A percentile compares a stretch with the other conserved stretches of the same genome.
Conservation (phyloP, 2,329 filamentous ascomycete genomes). For the Hymenoscyphus albidus region DNA sequence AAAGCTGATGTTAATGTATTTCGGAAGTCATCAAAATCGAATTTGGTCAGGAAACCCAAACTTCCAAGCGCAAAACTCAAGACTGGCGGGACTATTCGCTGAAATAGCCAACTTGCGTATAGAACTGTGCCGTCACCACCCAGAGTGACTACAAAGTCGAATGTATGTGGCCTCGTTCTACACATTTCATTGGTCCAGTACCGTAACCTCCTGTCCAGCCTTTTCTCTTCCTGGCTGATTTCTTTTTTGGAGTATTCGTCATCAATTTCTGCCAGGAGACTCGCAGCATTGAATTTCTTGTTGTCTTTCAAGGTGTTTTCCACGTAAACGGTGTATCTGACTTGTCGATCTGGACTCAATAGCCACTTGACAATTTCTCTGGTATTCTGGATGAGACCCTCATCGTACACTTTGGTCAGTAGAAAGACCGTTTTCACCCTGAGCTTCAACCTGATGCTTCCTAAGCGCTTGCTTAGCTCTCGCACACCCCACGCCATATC, state of each 20-base stretch:
- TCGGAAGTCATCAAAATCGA: constrained; percentile 77
- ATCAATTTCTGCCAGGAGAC: constrained; percentile 60
- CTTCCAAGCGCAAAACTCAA: constrained; percentile 89
- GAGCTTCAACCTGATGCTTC: constrained; percentile 77
- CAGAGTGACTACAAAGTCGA: constrained; percentile 90
- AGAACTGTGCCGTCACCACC: constrained; percentile 96
- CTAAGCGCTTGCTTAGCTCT: constrained; percentile 80
- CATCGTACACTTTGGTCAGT: constrained; percentile 87
- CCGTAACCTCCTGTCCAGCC: constrained; percentile 49
- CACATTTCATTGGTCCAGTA: constrained; percentile 86
- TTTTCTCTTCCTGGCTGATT: constrained; percentile 28
- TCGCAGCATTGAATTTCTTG: constrained; percentile 68
- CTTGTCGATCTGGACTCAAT: constrained; percentile 63
- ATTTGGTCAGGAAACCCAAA: constrained; percentile 92
- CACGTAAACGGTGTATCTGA: constrained; percentile 75
- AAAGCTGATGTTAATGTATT: constrained; percentile 69
- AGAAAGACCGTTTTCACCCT: constrained; percentile 81
- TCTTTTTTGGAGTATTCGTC: constrained; percentile 38
- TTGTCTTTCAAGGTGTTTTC: constrained; percentile 71
- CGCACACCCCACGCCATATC: constrained; percentile 97
- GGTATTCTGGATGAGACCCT: constrained; percentile 71
- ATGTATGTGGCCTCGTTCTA: constrained; percentile 71
- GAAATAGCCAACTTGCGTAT: constrained; percentile 95
- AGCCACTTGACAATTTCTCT: constrained; percentile 78
- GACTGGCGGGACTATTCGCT: constrained; percentile 89